Conservation (phyloP, 257 asterid species). For the Jacaranda mimosifolia region DNA sequence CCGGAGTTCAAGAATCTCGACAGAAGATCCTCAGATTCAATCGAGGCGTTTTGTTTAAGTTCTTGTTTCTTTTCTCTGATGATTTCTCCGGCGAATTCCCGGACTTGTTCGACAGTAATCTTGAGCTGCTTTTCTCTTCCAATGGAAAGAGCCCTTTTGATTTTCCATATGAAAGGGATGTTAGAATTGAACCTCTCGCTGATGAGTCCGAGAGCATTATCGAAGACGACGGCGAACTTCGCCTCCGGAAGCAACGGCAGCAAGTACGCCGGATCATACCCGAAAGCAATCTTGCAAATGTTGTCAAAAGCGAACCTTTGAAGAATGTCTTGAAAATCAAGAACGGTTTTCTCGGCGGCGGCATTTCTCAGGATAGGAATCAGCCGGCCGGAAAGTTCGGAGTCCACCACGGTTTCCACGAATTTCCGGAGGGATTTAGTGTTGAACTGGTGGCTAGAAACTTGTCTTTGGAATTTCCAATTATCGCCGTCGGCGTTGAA, state of each 20-base stretch:
- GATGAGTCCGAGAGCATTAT: constrained; percentile 41
- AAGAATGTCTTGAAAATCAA: constrained; percentile 69
- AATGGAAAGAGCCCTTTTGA: constrained; percentile 46
- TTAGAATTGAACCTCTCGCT: constrained; percentile 46
- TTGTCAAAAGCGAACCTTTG: constrained; percentile 81
- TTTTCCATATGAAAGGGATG: constrained; percentile 53
- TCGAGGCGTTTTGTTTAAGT: constrained; percentile 28
- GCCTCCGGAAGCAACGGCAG: constrained; percentile 54
- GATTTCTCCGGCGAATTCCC: constrained; percentile 53
- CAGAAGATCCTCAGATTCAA: constrained; percentile 53
- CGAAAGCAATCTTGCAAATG: constrained; percentile 68
- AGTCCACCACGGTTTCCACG: constrained; percentile 61
- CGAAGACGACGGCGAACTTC: constrained; percentile 59
- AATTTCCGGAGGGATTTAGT: constrained; percentile 61
- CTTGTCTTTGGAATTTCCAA: constrained; percentile 71
- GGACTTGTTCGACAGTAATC: constrained; percentile 32
- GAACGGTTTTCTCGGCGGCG: constrained; percentile 16
- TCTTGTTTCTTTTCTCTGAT: constrained; percentile 50
- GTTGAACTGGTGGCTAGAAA: constrained; percentile 71
- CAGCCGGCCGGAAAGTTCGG: constrained; percentile 52
- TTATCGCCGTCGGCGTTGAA: constrained; percentile 65
- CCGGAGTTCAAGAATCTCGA: constrained; percentile 65
- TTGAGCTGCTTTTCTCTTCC: constrained; percentile 60
- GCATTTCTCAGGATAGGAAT: constrained; percentile 54
- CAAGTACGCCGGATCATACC: constrained; percentile 65